Evolutionary conservation across 495 filamentous ascomycete genomes (phyloP).

Genomic region (Coniosporium apollinis): DNA sequence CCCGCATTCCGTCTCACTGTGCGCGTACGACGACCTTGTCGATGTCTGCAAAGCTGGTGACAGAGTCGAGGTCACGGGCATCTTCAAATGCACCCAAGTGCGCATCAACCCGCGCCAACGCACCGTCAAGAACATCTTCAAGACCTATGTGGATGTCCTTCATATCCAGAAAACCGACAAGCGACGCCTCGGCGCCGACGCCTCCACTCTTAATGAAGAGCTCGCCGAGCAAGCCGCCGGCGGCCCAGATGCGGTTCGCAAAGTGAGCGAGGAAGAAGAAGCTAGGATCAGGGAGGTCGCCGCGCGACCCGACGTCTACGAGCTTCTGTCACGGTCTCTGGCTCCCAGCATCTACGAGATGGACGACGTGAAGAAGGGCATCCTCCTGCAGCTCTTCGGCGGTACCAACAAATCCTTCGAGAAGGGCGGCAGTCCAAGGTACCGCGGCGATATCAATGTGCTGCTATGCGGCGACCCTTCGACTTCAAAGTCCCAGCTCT

Average conservation of each 20-base stretch:
- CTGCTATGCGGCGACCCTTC: constrained; percentile 94
- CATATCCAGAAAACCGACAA: constrained; percentile 96
- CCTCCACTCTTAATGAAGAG: constrained; percentile 75
- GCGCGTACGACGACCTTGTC: constrained; percentile 91
- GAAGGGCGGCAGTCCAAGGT: constrained; percentile 86
- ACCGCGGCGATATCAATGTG: constrained; percentile 94
- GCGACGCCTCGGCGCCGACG: constrained; percentile 80
- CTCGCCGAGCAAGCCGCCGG: constrained; percentile 57
- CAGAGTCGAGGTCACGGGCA: constrained; percentile 86
- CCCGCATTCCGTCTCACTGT: constrained; percentile 94
- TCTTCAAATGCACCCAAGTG: constrained; percentile 87
- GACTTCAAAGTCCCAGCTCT: constrained; percentile 84
- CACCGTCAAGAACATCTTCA: constrained; percentile 85
- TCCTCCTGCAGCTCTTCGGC: constrained; percentile 88
- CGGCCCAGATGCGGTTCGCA: constrained; percentile 65
- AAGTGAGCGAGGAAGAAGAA: constrained; percentile 78
- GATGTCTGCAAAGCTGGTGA: constrained; percentile 97
- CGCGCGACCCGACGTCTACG: constrained; percentile 74
- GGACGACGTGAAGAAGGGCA: constrained; percentile 98
- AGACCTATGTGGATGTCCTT: constrained; percentile 90
- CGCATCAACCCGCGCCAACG: constrained; percentile 90
- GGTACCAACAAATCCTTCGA: constrained; percentile 98
- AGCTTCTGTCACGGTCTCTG: constrained; percentile 78
- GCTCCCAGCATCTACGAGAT: constrained; percentile 94
- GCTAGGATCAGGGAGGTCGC: constrained; percentile 74